Percentiles rank a stretch among this genome's conserved stretches.
Evolutionary conservation across 331 rosid species (phyloP).

Genomic region (Prunus yedoensis): DNA sequence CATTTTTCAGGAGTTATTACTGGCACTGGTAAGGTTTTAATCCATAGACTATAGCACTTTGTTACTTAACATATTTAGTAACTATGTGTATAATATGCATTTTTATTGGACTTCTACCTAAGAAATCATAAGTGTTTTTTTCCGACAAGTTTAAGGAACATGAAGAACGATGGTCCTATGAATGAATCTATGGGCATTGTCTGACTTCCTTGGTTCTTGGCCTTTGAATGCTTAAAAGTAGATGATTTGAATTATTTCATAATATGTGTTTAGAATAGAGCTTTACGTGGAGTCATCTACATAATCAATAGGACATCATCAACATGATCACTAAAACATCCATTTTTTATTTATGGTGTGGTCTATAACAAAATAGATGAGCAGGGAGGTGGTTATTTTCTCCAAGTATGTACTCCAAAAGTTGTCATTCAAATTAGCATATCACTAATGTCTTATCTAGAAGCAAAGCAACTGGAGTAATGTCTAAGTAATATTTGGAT

Average conservation of each 20-base stretch:
- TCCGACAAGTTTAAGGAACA: neutral
- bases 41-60: neutral
- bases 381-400: neutral
- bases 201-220: neutral
- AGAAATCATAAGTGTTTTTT: neutral
- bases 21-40: conserved; percentile 61
- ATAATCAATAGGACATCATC: conserved; percentile 6
- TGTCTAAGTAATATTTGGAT: conserved; percentile 9
- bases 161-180: neutral
- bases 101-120: neutral
- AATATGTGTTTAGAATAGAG: neutral
- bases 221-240: neutral
- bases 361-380: neutral
- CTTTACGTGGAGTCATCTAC: neutral
- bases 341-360: neutral
- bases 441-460: neutral
- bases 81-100: neutral
- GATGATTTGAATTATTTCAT: neutral
- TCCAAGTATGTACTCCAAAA: neutral
- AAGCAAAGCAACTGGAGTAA: neutral
- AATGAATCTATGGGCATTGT: neutral
- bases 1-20: conserved; percentile 46
- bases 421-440: neutral
- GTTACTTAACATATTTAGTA: neutral
- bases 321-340: neutral